Evolutionary conservation across 176 grass and related monocot species (phyloP).

Genomic region (Hordeum vulgare): MorexV3_pseudomolecules_assembly NC_058524.1:387388016-387388515

Average conservation of each 20-base stretch:
- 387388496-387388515: slow-evolving; percentile 1
- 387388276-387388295: not conserved
- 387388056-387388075: not conserved
- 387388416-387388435: slow-evolving; percentile 71
- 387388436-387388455: slow-evolving; percentile 76
- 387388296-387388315: not conserved
- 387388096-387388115: not conserved
- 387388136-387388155: not conserved
- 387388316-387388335: slow-evolving; percentile 82
- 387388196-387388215: not conserved
- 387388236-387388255: slow-evolving; percentile 9
- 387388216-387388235: slow-evolving; percentile 13
- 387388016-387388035: not conserved
- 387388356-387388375: slow-evolving; percentile 87
- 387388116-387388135: not conserved
- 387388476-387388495: not conserved
- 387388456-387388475: not conserved
- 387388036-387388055: not conserved
- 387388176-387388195: not conserved
- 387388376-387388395: slow-evolving; percentile 64
- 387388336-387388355: slow-evolving; percentile 97
- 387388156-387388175: not conserved
- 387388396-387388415: slow-evolving; percentile 63
- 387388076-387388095: slow-evolving; percentile 2
- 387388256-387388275: not conserved